Conservation (phyloP, 129 eudicot genomes). For the Gnaphalium uliginosum region DNA sequence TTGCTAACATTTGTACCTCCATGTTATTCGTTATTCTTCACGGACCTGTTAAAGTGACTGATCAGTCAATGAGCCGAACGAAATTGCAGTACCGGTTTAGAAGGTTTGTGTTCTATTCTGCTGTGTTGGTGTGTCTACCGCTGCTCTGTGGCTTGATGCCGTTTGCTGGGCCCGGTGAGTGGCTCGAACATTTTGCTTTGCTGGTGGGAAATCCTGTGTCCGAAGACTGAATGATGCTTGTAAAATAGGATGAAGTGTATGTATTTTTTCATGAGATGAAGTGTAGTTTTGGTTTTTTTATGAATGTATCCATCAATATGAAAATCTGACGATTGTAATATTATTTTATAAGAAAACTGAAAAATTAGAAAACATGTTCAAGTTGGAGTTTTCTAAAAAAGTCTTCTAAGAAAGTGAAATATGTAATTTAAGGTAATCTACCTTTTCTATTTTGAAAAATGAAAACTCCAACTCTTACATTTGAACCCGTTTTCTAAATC, state of each 20-base stretch:
- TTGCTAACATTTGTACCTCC: slow-evolving; percentile 50
- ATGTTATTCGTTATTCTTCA: slow-evolving; percentile 49
- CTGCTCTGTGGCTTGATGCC: slow-evolving; percentile 70
- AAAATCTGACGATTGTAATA: too few species aligned
- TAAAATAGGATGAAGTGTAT: background rate
- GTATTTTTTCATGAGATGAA: background rate
- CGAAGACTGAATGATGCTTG: slow-evolving; percentile 17
- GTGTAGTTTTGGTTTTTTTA: background rate
- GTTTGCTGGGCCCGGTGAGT: slow-evolving; percentile 67
- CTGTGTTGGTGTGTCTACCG: slow-evolving; percentile 50
- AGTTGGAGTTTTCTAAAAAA: too few species aligned
- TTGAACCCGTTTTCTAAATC: too few species aligned
- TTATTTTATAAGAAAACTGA: too few species aligned
- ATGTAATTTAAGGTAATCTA: too few species aligned
- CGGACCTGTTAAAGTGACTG: slow-evolving; percentile 65
- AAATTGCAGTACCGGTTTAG: slow-evolving; percentile 57
- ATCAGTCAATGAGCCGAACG: slow-evolving; percentile 18
- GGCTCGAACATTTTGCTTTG: slow-evolving; percentile 64
- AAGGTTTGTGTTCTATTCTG: slow-evolving; percentile 42
- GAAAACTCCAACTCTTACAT: too few species aligned
- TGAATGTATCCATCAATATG: background rate
- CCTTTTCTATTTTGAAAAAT: too few species aligned
- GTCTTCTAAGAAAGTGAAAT: too few species aligned
- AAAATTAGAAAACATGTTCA: too few species aligned
- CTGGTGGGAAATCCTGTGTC: slow-evolving; percentile 23